phyloP scores from a whole-genome alignment of 2,329 filamentous ascomycete genomes.

The Alternaria longipes region DNA sequence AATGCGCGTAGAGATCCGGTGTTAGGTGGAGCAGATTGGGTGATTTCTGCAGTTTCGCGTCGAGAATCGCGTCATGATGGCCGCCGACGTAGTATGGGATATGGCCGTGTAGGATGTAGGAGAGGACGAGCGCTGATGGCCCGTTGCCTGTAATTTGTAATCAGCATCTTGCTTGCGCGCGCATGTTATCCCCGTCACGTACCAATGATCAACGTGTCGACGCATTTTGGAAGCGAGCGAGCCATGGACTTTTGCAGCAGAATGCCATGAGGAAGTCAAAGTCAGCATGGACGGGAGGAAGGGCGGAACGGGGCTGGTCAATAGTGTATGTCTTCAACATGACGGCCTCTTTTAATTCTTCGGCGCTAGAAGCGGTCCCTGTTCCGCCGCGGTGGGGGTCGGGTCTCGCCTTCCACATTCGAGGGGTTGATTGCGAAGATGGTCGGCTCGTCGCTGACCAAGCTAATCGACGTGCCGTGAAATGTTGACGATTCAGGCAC shows the following conservation, averaged over 20 bases:
- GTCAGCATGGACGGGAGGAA: conserved; percentile 15
- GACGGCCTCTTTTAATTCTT: conserved; percentile 40
- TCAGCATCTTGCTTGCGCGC: conserved; percentile 26
- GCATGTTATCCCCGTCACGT: background rate
- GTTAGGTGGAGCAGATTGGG: conserved; percentile 60
- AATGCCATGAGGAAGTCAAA: conserved; percentile 42
- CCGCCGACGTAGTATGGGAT: conserved; percentile 65
- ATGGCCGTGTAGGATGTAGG: conserved; percentile 69
- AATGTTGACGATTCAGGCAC: background rate
- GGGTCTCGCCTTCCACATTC: conserved; percentile 36
- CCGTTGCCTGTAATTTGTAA: conserved; percentile 62
- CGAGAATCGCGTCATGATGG: conserved; percentile 66
- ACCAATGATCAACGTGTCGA: conserved; percentile 55
- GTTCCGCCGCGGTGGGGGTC: conserved; percentile 23
- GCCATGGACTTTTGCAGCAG: conserved; percentile 49
- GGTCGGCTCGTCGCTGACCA: conserved; percentile 18
- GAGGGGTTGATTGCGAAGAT: conserved; percentile 22
- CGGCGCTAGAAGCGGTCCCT: conserved; percentile 39
- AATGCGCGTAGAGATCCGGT: conserved; percentile 65
- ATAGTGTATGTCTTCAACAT: conserved; percentile 44
- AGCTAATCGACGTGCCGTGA: conserved; percentile 11
- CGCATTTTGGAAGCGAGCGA: conserved; percentile 46
- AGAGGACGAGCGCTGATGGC: conserved; percentile 68
- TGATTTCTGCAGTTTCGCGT: conserved; percentile 61
- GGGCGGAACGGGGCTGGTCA: conserved; percentile 26